These are phyloP conservation scores for Cordyceps javanica DNA, from an alignment of 2,329 filamentous ascomycete species.

Conservation along the genomic window DNA sequence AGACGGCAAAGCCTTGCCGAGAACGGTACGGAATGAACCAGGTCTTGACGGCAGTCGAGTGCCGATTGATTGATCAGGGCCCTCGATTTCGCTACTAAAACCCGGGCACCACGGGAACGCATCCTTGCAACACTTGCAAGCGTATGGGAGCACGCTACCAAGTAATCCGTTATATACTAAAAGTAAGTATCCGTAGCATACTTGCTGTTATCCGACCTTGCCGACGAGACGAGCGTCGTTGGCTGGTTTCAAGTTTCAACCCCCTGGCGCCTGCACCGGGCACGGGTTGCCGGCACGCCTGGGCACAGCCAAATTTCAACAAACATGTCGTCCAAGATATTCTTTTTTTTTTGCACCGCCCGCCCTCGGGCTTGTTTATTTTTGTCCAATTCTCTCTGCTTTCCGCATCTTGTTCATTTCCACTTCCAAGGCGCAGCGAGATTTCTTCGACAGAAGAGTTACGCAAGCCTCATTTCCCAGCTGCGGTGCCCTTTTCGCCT, in stretches of 20 bases:
- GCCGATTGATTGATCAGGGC: conserved; percentile 2
- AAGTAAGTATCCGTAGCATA: not conserved
- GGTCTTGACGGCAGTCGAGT: not conserved
- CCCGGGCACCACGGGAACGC: not conserved
- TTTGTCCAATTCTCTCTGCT: too few species aligned
- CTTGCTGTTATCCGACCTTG: not conserved
- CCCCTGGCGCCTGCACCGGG: not conserved
- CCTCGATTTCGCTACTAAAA: not conserved
- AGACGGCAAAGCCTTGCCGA: not conserved
- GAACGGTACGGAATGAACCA: not conserved
- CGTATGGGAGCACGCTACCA: too few species aligned
- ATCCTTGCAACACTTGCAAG: too few species aligned
- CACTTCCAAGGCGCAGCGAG: not conserved
- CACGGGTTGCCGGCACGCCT: not conserved
- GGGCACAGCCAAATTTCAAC: not conserved
- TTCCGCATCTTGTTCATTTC: not conserved
- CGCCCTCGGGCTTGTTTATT: too few species aligned
- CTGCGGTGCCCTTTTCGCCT: not conserved
- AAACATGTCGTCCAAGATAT: not conserved
- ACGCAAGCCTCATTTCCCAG: conserved; percentile 3
- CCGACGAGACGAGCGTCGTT: not conserved
- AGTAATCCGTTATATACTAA: too few species aligned
- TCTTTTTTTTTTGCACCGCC: not conserved
- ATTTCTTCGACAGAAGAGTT: not conserved
- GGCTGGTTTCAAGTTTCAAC: not conserved